Evolutionary conservation across 2,329 filamentous ascomycete species (phyloP), one percentile per base, ranked within the genome.

Genomic region (Leptodontidium sp.): DNA sequence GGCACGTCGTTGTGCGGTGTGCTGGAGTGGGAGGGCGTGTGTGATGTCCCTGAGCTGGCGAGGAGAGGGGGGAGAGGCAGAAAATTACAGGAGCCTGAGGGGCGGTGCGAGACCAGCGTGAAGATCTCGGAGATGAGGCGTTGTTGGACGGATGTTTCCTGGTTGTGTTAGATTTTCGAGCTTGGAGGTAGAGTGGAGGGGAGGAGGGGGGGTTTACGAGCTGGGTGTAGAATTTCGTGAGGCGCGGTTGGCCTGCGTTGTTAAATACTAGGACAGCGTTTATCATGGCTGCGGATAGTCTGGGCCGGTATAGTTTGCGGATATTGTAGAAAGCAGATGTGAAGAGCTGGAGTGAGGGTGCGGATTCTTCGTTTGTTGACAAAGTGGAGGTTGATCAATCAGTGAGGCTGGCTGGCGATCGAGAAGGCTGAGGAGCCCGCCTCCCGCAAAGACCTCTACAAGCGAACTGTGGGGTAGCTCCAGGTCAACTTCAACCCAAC

Each of bases 221-320:
- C 80, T 98, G 95, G 1, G 95, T 98, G 81, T 99, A 99, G 85
- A 99, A 99, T 78, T 98, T 98, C 76, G 95, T 98, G 80, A 99
- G 87, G 66, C 96, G 91, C 47, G 96, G 95, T 82, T 99, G 95
- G 72, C 96, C 96, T 76, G 95, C 93, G 84, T 97, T 97, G 79
- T 99, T 99, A 86, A 99, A 99, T 80, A 99, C 95, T 74, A 99
- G 86, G 71, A 99, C 95, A 40, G 97, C 96, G 85, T 97, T 99
- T 81, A 99, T 98, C 96, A 99, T 99, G 8, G 7, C 61, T 45
- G 55, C 15, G 21, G 40, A 40, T 29, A 11, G 14, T n/a, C 40
- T 8, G 1, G 17, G 17, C 32, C 15, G 1, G 9, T 17, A 9
- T 5, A 17, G 1, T 29, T 29, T 47, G 15, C 14, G 15, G n/a